phyloP scores from a whole-genome alignment of 106 monocot genomes.

The Hemerocallis citrina region DNA sequence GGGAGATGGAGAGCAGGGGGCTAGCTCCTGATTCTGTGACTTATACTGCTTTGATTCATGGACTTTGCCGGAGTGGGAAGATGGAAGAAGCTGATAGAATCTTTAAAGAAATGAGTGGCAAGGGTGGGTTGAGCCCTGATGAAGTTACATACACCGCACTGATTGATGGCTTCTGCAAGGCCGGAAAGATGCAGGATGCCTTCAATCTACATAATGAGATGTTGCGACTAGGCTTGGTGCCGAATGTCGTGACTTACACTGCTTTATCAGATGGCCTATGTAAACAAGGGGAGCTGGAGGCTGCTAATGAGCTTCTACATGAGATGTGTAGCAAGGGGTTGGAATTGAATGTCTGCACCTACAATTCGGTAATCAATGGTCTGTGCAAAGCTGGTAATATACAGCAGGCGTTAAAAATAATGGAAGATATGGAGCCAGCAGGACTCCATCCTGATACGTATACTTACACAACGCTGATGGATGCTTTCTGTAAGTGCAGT shows the following conservation, averaged over 20 bases:
- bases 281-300: conserved; percentile 69
- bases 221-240: conserved; percentile 43
- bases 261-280: conserved; percentile 90
- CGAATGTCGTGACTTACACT: conserved; percentile 91
- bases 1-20: conserved; percentile 50
- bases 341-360: conserved; percentile 60
- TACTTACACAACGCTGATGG: conserved; percentile 94
- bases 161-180: conserved; percentile 78
- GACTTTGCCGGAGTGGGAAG: conserved; percentile 46
- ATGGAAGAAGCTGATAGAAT: conserved; percentile 40
- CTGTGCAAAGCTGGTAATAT: conserved; percentile 85
- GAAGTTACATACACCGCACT: conserved; percentile 63
- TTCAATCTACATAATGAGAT: conserved; percentile 72
- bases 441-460: conserved; percentile 62
- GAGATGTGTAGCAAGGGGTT: conserved; percentile 67
- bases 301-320: conserved; percentile 92
- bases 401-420: conserved; percentile 71
- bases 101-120: conserved; percentile 57
- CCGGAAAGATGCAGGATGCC: conserved; percentile 60
- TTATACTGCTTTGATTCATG: conserved; percentile 65
- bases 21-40: conserved; percentile 51
- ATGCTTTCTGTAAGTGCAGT: conserved; percentile 68
- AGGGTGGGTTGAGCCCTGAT: conserved; percentile 50
- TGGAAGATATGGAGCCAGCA: conserved; percentile 74
- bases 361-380: conserved; percentile 91